These are phyloP conservation scores for Trametes coccinea DNA, from an alignment of 768 basidiomycete genomes.

Conservation along the genomic window DNA sequence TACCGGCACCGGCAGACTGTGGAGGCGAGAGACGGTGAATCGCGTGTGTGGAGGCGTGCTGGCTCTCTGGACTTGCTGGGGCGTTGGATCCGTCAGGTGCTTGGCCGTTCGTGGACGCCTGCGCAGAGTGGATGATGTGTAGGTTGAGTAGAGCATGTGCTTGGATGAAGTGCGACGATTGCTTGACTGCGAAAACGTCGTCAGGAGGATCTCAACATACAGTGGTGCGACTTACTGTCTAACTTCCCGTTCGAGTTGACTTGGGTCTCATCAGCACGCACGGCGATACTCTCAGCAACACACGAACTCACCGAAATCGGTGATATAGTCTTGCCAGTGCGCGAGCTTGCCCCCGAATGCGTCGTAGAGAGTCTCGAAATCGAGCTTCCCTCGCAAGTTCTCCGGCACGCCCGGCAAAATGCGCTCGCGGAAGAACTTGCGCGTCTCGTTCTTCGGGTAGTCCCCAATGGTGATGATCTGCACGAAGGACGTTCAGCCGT, in stretches of 20 bases:
- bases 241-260: constrained; percentile 75
- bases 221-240: constrained; percentile 50
- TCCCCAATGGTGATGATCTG: constrained; percentile 82
- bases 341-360: constrained; percentile 84
- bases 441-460: constrained; percentile 70
- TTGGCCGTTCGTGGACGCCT: constrained; percentile 42
- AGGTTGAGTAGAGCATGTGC: constrained; percentile 82
- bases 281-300: neutral
- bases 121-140: constrained; percentile 84
- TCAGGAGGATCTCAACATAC: neutral
- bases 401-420: constrained; percentile 74
- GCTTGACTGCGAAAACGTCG: constrained; percentile 52
- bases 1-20: constrained; percentile 25
- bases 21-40: constrained; percentile 27
- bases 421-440: constrained; percentile 62
- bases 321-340: constrained; percentile 80
- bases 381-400: constrained; percentile 49
- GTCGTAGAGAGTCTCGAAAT: constrained; percentile 73
- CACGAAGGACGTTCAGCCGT: neutral
- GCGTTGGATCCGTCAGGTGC: constrained; percentile 26
- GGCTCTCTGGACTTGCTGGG: constrained; percentile 25
- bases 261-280: constrained; percentile 27
- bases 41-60: constrained; percentile 24
- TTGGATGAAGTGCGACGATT: constrained; percentile 82
- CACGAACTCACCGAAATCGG: constrained; percentile 59